Percentiles rank a stretch among this genome's conserved stretches.
Conservation (phyloP, 2,329 filamentous ascomycete genomes). For the Hypoxylon sp. region DNA sequence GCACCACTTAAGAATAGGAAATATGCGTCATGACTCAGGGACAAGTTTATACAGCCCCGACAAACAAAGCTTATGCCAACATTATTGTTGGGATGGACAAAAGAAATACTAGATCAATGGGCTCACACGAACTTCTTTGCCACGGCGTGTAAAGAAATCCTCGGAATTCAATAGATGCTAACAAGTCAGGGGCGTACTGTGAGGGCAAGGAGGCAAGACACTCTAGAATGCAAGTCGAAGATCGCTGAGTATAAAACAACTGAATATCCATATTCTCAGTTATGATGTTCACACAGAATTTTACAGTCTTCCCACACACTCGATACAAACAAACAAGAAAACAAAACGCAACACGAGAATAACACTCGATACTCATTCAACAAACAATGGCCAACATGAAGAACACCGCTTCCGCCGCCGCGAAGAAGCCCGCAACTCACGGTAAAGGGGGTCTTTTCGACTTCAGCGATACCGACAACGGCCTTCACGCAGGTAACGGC, state of each 20-base stretch:
- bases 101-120: neutral
- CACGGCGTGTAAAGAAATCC: conserved; percentile 10
- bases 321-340: neutral
- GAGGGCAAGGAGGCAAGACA: neutral
- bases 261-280: neutral
- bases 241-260: conserved; percentile 24
- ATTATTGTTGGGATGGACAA: conserved; percentile 8
- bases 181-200: neutral
- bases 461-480: conserved; percentile 35
- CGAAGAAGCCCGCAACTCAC: conserved; percentile 29
- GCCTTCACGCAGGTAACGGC: conserved; percentile 16
- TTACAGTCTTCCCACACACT: neutral
- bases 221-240: neutral
- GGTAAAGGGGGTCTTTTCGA: conserved; percentile 40
- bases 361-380: conserved; percentile 1
- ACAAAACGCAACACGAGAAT: neutral
- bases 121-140: neutral
- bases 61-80: neutral
- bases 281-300: neutral
- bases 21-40: neutral
- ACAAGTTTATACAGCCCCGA: no score
- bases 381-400: conserved; percentile 33
- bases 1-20: no score
- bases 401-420: conserved; percentile 6
- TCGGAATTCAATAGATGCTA: neutral